These are phyloP conservation scores for Elsinoe fawcettii DNA, from an alignment of 2,329 filamentous ascomycete species.

Conservation along the genomic window DNA sequence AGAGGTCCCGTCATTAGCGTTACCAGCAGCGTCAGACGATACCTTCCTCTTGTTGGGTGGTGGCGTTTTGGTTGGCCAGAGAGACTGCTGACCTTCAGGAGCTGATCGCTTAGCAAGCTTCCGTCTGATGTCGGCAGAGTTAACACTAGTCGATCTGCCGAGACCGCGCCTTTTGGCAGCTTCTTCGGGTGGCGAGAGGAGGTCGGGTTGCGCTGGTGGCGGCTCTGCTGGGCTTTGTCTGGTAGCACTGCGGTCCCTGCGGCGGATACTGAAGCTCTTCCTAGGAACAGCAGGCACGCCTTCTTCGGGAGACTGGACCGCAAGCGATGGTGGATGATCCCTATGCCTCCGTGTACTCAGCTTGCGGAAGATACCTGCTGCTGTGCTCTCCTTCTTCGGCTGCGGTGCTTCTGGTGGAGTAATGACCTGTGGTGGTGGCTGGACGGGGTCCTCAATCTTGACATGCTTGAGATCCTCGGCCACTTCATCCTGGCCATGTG, in stretches of 20 bases:
- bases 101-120: conserved; percentile 50
- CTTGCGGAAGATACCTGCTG: conserved; percentile 72
- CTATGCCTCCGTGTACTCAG: conserved; percentile 80
- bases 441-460: conserved; percentile 49
- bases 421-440: conserved; percentile 37
- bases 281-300: conserved; percentile 53
- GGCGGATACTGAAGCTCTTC: conserved; percentile 82
- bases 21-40: neutral
- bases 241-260: conserved; percentile 40
- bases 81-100: conserved; percentile 45
- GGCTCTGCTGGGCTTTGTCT: conserved; percentile 50
- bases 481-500: conserved; percentile 89
- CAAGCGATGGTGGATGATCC: conserved; percentile 60
- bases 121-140: conserved; percentile 72
- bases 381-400: conserved; percentile 77
- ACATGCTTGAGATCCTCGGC: conserved; percentile 63
- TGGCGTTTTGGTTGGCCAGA: conserved; percentile 24
- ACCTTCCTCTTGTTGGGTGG: conserved; percentile 23
- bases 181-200: conserved; percentile 64
- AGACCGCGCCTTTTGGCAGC: conserved; percentile 59
- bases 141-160: conserved; percentile 84
- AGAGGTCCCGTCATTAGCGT: conserved; percentile 7
- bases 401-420: conserved; percentile 40
- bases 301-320: conserved; percentile 70
- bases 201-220: conserved; percentile 67